Conservation (phyloP, 768 basidiomycete genomes). For the Daedaleopsis nitida region DNA sequence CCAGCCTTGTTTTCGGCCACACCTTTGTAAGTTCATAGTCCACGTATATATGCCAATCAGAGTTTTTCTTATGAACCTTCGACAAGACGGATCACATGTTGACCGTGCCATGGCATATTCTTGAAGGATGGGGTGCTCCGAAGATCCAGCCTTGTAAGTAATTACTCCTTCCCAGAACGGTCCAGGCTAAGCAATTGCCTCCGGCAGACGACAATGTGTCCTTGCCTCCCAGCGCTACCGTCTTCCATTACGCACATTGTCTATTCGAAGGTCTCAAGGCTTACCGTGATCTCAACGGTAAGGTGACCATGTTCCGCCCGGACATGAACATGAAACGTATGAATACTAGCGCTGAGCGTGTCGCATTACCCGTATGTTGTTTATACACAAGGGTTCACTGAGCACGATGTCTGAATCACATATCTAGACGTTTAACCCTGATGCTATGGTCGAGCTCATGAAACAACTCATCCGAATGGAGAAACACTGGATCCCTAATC, state of each 20-base stretch:
- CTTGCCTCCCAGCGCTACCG: constrained; percentile 79
- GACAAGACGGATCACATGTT: constrained; percentile 86
- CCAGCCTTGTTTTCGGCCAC: constrained; percentile 79
- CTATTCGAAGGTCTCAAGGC: constrained; percentile 96
- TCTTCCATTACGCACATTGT: constrained; percentile 91
- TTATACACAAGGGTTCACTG: too few species aligned
- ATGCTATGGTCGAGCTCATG: constrained; percentile 74
- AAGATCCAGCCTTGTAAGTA: constrained; percentile 80
- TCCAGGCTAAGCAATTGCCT: neutral
- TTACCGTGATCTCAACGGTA: constrained; percentile 72
- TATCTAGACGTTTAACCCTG: constrained; percentile 72
- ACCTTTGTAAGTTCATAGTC: constrained; percentile 61
- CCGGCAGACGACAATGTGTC: constrained; percentile 62
- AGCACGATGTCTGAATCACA: neutral
- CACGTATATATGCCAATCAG: neutral
- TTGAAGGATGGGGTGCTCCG: constrained; percentile 80
- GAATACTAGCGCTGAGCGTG: constrained; percentile 79
- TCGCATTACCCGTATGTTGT: constrained; percentile 69
- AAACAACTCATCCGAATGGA: constrained; percentile 85
- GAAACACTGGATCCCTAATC: constrained; percentile 87
- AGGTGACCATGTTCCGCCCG: constrained; percentile 85
- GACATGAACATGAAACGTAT: constrained; percentile 98
- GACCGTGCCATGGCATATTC: constrained; percentile 66
- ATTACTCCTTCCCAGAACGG: neutral
- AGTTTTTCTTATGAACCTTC: constrained; percentile 12